These are phyloP conservation scores for Martensiomyces pterosporus DNA, from an alignment of 192 early-diverging fungal genomes.

Conservation along the genomic window DNA sequence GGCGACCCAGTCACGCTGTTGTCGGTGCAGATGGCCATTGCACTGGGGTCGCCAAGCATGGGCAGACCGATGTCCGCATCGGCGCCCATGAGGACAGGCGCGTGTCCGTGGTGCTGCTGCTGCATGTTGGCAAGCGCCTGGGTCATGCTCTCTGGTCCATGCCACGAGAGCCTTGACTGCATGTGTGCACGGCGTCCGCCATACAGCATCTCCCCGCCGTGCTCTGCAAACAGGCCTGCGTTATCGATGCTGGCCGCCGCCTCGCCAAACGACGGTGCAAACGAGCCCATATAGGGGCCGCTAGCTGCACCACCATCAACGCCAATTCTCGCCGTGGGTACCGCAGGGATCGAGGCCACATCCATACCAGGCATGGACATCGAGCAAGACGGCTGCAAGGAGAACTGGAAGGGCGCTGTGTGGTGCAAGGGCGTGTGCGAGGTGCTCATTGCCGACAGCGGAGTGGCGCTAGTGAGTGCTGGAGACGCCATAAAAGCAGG, in stretches of 20 bases:
- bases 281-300: conserved; percentile 21
- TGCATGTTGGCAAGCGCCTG: conserved; percentile 36
- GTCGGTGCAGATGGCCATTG: conserved; percentile 21
- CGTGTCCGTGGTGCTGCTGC: conserved; percentile 28
- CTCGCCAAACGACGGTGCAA: conserved; percentile 13
- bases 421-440: conserved; percentile 38
- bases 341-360: conserved; percentile 35
- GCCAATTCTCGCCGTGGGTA: conserved; percentile 12
- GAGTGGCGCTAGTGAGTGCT: conserved; percentile 23
- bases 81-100: too few relatives aligned
- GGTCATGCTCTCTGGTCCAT: conserved; percentile 41
- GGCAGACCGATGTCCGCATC: conserved; percentile 36
- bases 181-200: conserved; percentile 24
- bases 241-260: conserved; percentile 20
- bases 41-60: conserved; percentile 27
- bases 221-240: conserved; percentile 29
- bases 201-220: conserved; percentile 6
- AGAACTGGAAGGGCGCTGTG: conserved; percentile 44
- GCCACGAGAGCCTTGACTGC: conserved; percentile 46
- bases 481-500: conserved; percentile 26
- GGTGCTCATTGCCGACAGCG: conserved; percentile 34
- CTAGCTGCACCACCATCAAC: background rate
- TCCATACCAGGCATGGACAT: conserved; percentile 45
- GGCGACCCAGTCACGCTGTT: conserved; percentile 15
- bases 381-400: conserved; percentile 49